Conservation (phyloP, 2,329 filamentous ascomycete genomes). For the Hypoxylon sp. region DNA sequence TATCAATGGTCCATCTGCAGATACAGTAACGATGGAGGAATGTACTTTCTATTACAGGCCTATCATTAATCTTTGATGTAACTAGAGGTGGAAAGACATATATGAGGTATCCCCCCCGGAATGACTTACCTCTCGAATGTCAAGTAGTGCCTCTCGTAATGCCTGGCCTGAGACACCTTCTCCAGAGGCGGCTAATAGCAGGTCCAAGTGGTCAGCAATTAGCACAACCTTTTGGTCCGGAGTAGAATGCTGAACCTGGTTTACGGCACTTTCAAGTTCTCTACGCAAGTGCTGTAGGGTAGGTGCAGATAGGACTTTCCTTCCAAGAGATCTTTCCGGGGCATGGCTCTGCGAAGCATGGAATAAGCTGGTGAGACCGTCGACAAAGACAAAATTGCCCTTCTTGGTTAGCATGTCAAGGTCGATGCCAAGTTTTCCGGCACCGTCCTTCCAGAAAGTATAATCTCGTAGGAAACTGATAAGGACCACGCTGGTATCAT, state of each 20-base stretch:
- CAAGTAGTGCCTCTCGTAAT: constrained; percentile 71
- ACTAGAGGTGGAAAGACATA: constrained; percentile 16
- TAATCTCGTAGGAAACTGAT: constrained; percentile 87
- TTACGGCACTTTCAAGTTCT: constrained; percentile 60
- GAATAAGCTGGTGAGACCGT: constrained; percentile 77
- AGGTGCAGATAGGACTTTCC: constrained; percentile 52
- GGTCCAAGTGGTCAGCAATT: constrained; percentile 76
- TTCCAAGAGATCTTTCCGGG: constrained; percentile 21
- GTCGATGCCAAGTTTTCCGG: constrained; percentile 79
- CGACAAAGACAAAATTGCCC: constrained; percentile 79
- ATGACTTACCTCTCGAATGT: constrained; percentile 72
- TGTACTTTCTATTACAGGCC: constrained; percentile 68
- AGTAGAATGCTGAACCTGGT: constrained; percentile 51
- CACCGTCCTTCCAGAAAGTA: constrained; percentile 83
- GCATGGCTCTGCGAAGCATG: constrained; percentile 19
- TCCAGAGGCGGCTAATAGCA: constrained; percentile 72
- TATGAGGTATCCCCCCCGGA: constrained; percentile 10
- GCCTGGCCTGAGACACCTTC: constrained; percentile 61
- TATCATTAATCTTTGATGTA: constrained; percentile 46
- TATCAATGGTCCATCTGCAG: constrained; percentile 82
- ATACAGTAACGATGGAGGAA: constrained; percentile 75
- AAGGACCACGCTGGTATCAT: constrained; percentile 73
- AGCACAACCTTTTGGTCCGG: constrained; percentile 65
- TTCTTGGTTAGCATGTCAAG: constrained; percentile 71
- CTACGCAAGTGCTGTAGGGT: constrained; percentile 57